These are phyloP conservation scores for Coniochaeta pulveracea DNA, from an alignment of 2,329 filamentous ascomycete species.

Conservation along the genomic window DNA sequence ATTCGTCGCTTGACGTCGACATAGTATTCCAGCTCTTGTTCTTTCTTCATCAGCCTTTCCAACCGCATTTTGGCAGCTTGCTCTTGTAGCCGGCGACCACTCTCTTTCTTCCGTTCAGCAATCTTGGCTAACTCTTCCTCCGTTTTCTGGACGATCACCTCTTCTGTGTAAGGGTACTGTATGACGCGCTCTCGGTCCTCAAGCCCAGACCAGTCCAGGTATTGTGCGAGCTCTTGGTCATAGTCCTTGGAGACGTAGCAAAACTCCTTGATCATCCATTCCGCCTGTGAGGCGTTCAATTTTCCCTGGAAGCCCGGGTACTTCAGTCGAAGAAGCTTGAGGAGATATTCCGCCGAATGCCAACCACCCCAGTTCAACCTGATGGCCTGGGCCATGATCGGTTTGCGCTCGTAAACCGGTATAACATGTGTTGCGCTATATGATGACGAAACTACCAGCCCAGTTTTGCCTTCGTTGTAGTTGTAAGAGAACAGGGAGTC, in stretches of 20 bases:
- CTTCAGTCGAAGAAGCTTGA: constrained; percentile 82
- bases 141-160: constrained; percentile 80
- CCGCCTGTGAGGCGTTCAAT: constrained; percentile 74
- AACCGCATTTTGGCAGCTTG: constrained; percentile 96
- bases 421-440: constrained; percentile 93
- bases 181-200: constrained; percentile 83
- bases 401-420: constrained; percentile 78
- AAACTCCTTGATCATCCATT: constrained; percentile 77
- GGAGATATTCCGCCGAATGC: constrained; percentile 80
- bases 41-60: constrained; percentile 90
- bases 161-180: constrained; percentile 89
- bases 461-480: constrained; percentile 80
- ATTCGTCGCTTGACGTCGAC: constrained; percentile 68
- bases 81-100: constrained; percentile 80
- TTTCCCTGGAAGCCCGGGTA: constrained; percentile 85
- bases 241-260: constrained; percentile 84
- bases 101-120: constrained; percentile 91
- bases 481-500: constrained; percentile 94
- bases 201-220: constrained; percentile 82
- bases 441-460: constrained; percentile 82
- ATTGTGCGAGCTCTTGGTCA: constrained; percentile 62
- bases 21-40: constrained; percentile 91
- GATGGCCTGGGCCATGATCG: constrained; percentile 74
- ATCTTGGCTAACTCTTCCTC: constrained; percentile 86
- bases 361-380: constrained; percentile 91